phyloP scores from a whole-genome alignment of 495 filamentous ascomycete species.

The Aspergillus sclerotiicarbonarius region DNA sequence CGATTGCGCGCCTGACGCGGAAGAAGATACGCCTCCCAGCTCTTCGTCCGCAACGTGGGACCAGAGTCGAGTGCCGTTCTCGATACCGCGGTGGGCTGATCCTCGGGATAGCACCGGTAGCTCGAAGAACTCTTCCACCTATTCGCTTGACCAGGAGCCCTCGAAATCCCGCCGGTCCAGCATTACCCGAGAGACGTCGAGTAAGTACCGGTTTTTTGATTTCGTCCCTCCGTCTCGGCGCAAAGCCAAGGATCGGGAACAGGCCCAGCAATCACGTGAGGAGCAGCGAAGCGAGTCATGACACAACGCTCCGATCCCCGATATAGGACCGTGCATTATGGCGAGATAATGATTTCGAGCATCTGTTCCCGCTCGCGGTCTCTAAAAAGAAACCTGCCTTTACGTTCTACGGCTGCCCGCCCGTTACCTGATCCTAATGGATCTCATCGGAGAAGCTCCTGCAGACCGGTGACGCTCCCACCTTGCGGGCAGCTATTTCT shows the following conservation, averaged over 20 bases:
- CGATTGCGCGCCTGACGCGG: constrained; percentile 36
- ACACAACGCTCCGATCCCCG: constrained; percentile 4
- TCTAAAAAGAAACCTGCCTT: neutral
- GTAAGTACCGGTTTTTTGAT: constrained; percentile 50
- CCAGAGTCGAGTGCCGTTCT: constrained; percentile 40
- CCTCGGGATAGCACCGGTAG: constrained; percentile 46
- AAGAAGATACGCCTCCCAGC: constrained; percentile 50
- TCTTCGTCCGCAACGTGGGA: constrained; percentile 55
- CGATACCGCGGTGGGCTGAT: constrained; percentile 45
- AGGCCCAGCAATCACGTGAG: constrained; percentile 38
- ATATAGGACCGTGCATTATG: neutral
- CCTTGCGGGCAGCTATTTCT: constrained; percentile 8
- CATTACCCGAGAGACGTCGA: constrained; percentile 44
- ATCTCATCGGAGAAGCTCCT: neutral
- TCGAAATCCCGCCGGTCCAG: constrained; percentile 43
- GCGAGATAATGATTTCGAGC: neutral
- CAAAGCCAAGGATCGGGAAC: constrained; percentile 45
- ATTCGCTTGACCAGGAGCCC: constrained; percentile 45
- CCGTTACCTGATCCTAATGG: neutral
- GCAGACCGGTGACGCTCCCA: neutral
- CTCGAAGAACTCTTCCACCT: constrained; percentile 48
- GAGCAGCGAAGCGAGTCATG: constrained; percentile 40
- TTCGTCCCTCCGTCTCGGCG: constrained; percentile 45
- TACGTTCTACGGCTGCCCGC: neutral
- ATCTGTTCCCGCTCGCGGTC: neutral